Evolutionary conservation across 1,139 yeast genomes (phyloP).

Genomic region (Blastobotrys proliferans): DNA sequence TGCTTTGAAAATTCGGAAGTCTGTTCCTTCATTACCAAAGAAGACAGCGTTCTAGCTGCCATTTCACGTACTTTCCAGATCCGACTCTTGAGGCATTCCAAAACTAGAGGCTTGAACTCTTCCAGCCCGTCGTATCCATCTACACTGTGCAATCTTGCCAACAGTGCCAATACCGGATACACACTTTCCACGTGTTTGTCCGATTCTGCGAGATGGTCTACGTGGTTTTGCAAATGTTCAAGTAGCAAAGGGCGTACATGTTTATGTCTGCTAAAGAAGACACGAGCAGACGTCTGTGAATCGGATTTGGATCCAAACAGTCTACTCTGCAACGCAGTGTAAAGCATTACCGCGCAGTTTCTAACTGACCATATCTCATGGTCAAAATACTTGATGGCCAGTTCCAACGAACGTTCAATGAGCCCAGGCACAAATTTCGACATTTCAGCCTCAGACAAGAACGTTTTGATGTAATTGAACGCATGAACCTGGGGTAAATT

Average conservation of each 20-base stretch:
- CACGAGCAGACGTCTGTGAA: conserved; percentile 50
- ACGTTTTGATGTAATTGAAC: conserved; percentile 71
- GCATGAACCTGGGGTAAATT: conserved; percentile 94
- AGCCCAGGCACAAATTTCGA: conserved; percentile 49
- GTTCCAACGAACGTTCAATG: conserved; percentile 54
- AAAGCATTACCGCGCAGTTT: conserved; percentile 91
- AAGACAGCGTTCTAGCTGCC: conserved; percentile 67
- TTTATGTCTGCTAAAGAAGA: conserved; percentile 64
- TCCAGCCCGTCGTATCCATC: conserved; percentile 50
- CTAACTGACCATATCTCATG: conserved; percentile 78
- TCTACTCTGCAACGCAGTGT: conserved; percentile 74
- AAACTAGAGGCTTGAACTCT: conserved; percentile 47
- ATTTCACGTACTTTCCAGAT: conserved; percentile 85
- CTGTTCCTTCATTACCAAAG: conserved; percentile 40
- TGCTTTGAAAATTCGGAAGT: conserved; percentile 25
- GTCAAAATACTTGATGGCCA: conserved; percentile 60
- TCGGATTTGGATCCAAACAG: conserved; percentile 60
- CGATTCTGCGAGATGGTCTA: conserved; percentile 27
- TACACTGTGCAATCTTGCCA: conserved; percentile 63
- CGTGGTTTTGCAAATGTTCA: conserved; percentile 41
- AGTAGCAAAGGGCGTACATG: conserved; percentile 49
- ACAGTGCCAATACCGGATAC: conserved; percentile 69
- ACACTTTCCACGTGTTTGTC: conserved; percentile 48
- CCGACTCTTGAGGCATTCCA: conserved; percentile 45
- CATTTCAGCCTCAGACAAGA: conserved; percentile 67